These are phyloP conservation scores for Pelargonium nanum DNA, from an alignment of 345 rosid genomes.

Conservation along the genomic window DNA sequence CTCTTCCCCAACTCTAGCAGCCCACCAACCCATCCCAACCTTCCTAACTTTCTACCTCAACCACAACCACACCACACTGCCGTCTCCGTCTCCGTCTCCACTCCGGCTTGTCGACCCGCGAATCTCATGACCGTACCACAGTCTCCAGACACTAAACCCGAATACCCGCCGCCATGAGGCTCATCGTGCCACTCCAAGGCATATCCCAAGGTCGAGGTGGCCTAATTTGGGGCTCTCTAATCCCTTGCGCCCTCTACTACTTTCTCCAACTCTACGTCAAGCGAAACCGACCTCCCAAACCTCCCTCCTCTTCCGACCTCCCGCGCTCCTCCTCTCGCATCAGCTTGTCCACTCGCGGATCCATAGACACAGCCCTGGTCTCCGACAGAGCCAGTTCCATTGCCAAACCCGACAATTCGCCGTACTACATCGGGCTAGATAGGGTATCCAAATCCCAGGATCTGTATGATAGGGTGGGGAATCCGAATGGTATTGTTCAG, in stretches of 20 bases:
- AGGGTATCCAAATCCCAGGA: constrained; percentile 34
- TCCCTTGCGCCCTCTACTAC: constrained; percentile 85
- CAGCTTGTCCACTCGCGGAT: constrained; percentile 37
- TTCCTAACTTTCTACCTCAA: not conserved
- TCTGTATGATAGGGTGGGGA: constrained; percentile 41
- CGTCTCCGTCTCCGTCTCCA: not conserved
- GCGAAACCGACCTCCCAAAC: constrained; percentile 47
- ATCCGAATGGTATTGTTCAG: constrained; percentile 64
- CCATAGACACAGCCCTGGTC: constrained; percentile 42
- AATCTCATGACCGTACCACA: not conserved
- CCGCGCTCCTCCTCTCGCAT: constrained; percentile 50
- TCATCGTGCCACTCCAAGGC: constrained; percentile 74
- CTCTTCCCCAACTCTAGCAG: too few species aligned
- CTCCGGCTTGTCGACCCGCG: too few species aligned
- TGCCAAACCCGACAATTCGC: constrained; percentile 52
- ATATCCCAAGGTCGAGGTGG: constrained; percentile 81
- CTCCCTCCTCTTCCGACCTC: constrained; percentile 36
- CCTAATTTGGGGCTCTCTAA: constrained; percentile 61
- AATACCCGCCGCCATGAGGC: constrained; percentile 49
- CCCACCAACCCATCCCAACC: not conserved
- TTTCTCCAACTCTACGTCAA: constrained; percentile 58
- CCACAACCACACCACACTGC: not conserved
- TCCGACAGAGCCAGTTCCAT: constrained; percentile 47
- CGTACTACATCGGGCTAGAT: constrained; percentile 60
- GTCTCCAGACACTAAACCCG: constrained; percentile 3